A percentile compares a stretch with the other conserved stretches of the same genome.
Conservation (phyloP, 106 monocot species). For the Hemerocallis citrina region DNA sequence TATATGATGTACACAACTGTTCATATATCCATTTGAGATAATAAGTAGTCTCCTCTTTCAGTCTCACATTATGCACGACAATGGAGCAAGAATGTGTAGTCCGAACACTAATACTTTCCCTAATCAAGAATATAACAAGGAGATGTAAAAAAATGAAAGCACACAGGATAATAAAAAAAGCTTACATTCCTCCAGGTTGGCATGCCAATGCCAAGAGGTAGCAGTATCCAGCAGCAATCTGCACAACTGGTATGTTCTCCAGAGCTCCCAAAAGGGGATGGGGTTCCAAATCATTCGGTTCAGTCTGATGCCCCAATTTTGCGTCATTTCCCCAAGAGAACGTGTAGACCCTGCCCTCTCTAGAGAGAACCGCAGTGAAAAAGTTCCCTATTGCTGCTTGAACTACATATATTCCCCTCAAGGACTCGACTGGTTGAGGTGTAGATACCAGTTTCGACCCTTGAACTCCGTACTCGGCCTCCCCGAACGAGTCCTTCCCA, state of each 20-base stretch:
- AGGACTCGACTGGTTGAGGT: conserved; percentile 71
- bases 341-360: conserved; percentile 91
- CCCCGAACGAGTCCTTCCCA: conserved; percentile 92
- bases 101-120: too few species aligned
- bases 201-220: conserved; percentile 84
- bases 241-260: conserved; percentile 80
- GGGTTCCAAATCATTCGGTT: conserved; percentile 68
- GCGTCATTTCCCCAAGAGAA: conserved; percentile 91
- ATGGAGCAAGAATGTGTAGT: too few species aligned
- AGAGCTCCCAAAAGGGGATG: conserved; percentile 63
- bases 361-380: conserved; percentile 90
- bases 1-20: too few species aligned
- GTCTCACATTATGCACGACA: too few species aligned
- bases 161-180: background rate
- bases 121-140: background rate
- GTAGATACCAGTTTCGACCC: conserved; percentile 59
- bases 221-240: conserved; percentile 99
- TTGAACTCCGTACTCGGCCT: conserved; percentile 60
- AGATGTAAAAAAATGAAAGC: background rate
- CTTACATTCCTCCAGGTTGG: conserved; percentile 94
- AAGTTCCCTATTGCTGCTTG: conserved; percentile 96
- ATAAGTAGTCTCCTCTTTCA: too few species aligned
- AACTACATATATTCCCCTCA: conserved; percentile 77
- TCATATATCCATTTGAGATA: too few species aligned
- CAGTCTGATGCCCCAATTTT: conserved; percentile 84